Base-by-base conservation (phyloP, 495 filamentous ascomycete genomes). In the Aspergillus carlsbadensis region DNA sequence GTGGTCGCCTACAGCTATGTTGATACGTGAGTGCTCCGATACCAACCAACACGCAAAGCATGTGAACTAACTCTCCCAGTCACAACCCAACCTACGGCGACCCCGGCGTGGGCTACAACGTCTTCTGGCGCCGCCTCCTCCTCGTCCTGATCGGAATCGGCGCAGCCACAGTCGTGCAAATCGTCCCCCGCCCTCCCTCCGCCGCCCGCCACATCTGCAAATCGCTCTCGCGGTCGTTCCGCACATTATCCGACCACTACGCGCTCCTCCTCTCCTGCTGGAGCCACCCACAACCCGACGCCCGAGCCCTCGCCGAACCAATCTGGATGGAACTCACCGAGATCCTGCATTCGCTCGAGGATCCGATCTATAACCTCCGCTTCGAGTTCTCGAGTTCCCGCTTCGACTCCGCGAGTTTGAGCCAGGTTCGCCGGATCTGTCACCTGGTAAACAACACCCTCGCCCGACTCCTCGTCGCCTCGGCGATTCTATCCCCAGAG, bases 41-140 rank as follows among this genome's bases (percentile, higher is more conserved):
- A 2, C 17, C 44, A 31, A 17, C 14, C 45, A 46, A 55, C 54
- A 26, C 17, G 35, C 13, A n/a, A n/a, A n/a, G n/a, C n/a, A n/a
- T n/a, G n/a, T n/a, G n/a, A n/a, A n/a, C n/a, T n/a, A n/a, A n/a
- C 6, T 4, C 17, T 34, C 13, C n/a, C 41, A 65, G 62, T 8
- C 73, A 79, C 48, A 69, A 73, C 26, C 65, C 69, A 0, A 18
- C 64, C 1, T 78, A 76, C 47, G 76, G 76, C 31, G 69, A 70
- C 44, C 75, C 76, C 0, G 75, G 76, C 0, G 62, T 65, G 18
- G 76, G 76, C 7, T 79, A 77, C 40, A 69, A 35, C 50, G 68
- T 78, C 21, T 79, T 78, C 61, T 79, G 72, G 72, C 66, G 74
- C 21, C 73, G 76, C 39, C 59, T 78, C 5, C 43, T 73, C 2